phyloP scores from a whole-genome alignment of 345 rosid genomes.

The Chamaenerion angustifolium region DNA sequence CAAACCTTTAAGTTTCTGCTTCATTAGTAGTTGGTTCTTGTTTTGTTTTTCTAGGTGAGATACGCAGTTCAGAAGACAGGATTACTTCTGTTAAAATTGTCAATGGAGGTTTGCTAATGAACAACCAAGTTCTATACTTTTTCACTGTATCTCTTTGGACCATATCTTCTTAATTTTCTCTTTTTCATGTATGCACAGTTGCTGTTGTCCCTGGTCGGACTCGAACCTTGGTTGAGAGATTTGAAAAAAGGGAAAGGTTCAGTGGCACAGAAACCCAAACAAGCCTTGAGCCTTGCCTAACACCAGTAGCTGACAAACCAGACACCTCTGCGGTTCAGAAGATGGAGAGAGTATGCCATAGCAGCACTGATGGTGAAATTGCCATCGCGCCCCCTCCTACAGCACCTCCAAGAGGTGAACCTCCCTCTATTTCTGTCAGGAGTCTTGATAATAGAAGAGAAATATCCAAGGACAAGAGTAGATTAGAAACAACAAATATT shows the following conservation, averaged over 20 bases:
- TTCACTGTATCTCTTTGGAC: constrained; percentile 8
- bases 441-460: constrained; percentile 4
- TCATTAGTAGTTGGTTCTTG: constrained; percentile 3
- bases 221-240: constrained; percentile 80
- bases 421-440: background rate
- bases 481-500: constrained; percentile 1
- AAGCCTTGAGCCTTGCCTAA: constrained; percentile 1
- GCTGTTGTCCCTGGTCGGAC: constrained; percentile 84
- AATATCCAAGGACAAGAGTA: background rate
- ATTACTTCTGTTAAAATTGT: constrained; percentile 51
- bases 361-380: background rate
- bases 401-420: background rate
- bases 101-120: constrained; percentile 70
- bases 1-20: background rate
- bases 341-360: background rate
- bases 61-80: constrained; percentile 19
- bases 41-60: constrained; percentile 34
- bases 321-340: background rate
- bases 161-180: constrained; percentile 15
- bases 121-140: constrained; percentile 6
- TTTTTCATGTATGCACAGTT: constrained; percentile 38
- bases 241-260: constrained; percentile 28
- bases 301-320: constrained; percentile 2
- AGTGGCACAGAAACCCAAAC: constrained; percentile 10
- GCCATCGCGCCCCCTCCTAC: background rate